Evolutionary conservation across 176 grass and related monocot species (phyloP).

Genomic region (Lolium perenne): DNA sequence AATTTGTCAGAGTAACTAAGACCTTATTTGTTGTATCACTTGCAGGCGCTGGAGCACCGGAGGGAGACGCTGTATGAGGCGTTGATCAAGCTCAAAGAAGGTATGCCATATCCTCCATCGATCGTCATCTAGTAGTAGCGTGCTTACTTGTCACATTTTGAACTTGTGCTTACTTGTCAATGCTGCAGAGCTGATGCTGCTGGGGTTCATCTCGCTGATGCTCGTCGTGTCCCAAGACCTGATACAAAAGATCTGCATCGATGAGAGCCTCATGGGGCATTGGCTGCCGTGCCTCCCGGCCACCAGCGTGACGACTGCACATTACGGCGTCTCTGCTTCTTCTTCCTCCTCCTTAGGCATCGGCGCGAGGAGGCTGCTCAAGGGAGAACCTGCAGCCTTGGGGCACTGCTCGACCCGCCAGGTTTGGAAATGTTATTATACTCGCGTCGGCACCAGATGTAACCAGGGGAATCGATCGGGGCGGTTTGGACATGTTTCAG

Average conservation of each 20-base stretch:
- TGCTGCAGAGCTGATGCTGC: slow-evolving; percentile 76
- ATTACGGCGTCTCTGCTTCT: neutral
- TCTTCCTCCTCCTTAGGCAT: neutral
- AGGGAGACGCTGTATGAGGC: slow-evolving; percentile 71
- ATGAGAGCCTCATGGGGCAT: slow-evolving; percentile 52
- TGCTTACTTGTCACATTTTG: neutral
- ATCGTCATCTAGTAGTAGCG: neutral
- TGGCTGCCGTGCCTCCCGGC: slow-evolving; percentile 53
- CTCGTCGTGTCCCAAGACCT: slow-evolving; percentile 59
- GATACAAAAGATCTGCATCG: slow-evolving; percentile 69
- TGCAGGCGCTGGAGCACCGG: slow-evolving; percentile 49
- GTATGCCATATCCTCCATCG: slow-evolving; percentile 29
- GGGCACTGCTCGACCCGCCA: slow-evolving; percentile 41
- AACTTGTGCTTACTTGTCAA: neutral
- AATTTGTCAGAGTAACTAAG: neutral
- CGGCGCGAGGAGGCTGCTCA: slow-evolving; percentile 48
- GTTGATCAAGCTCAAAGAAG: slow-evolving; percentile 87
- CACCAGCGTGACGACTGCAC: neutral
- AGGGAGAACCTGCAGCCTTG: neutral
- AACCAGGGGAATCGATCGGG: neutral
- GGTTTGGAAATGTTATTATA: neutral
- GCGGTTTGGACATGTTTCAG: slow-evolving; percentile 27
- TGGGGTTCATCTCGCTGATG: slow-evolving; percentile 85
- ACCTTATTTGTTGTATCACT: neutral
- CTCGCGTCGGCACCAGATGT: neutral